Evolutionary conservation across 805 yeast species (phyloP), one percentile per base, ranked within the genome.

Genomic region (Metschnikowia colocasiae): DNA sequence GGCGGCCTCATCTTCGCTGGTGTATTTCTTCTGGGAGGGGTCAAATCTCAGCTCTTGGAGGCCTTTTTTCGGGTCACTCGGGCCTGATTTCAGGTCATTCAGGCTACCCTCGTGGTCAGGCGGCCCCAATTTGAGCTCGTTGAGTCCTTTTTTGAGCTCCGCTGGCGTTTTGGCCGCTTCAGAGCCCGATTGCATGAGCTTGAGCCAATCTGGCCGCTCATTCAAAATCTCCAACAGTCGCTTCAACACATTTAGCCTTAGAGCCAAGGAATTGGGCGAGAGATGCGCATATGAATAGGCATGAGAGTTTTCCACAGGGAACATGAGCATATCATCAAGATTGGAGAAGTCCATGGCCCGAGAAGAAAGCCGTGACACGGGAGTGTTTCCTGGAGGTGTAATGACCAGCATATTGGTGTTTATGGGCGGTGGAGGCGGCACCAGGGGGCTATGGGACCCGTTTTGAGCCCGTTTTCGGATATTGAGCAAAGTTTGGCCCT

Each of bases 221-320:
- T 83, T 69, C 33, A 88, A 67, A 35, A 87, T 84, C 61, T 87
- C 89, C 45, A 88, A 65, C 5, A 95, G 85, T 54, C 94, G 68
- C 59, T 83, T 86, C 56, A 88, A 69, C 13, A 87, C 90, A 46
- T 82, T 82, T 50, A 88, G 65, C 47, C 96, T 71, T 40, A 87
- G 77, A 0, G 94, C 87, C 47, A 88, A 64, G 1, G 95, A 84
- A 60, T 86, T 85, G 8, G 91, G 94, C 1, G 92, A 83, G 47
- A 87, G 67, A 45, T 85, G 87, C 2, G 94, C 88, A 61, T 88
- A 88, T 0, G 95, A 87, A 60, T 85, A 88, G 1, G 95, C 85
- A 61, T 86, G 91, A 1, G 94, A 80, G 10, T 94, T 85, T 55
- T 85, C 90, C 22, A 82, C 80, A 4, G 92, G 89, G 59, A 87